These are phyloP conservation scores for Moniliophthora roreri DNA, from an alignment of 1,284 basidiomycete genomes.

Conservation along the genomic window DNA sequence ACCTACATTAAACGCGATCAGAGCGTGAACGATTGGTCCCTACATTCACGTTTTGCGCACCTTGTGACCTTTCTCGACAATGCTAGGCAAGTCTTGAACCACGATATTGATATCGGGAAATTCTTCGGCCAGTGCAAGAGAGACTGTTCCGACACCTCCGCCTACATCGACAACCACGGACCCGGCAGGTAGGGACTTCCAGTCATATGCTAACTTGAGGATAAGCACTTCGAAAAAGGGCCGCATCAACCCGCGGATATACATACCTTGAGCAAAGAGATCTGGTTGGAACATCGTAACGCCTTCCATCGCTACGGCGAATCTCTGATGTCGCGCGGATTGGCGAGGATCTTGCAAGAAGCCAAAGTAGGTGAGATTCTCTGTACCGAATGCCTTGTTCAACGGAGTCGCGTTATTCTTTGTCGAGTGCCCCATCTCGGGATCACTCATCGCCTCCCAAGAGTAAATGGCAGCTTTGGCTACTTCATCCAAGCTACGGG, in stretches of 20 bases:
- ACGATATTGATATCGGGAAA: constrained; percentile 25
- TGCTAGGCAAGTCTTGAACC: constrained; percentile 28
- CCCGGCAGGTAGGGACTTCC: constrained; percentile 20
- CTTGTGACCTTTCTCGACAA: constrained; percentile 20
- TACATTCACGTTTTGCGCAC: constrained; percentile 1
- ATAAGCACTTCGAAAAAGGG: not conserved
- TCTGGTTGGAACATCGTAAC: constrained; percentile 10
- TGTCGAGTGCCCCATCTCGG: not conserved
- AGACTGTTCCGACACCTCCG: constrained; percentile 26
- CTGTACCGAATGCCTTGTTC: constrained; percentile 14
- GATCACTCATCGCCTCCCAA: constrained; percentile 4
- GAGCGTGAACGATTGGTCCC: not conserved
- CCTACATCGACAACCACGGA: constrained; percentile 31
- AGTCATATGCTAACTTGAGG: constrained; percentile 22
- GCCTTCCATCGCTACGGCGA: constrained; percentile 15
- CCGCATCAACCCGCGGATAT: not conserved
- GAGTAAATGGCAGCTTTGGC: not conserved
- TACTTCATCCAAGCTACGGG: not conserved
- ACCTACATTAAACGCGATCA: constrained; percentile 7
- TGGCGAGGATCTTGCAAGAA: constrained; percentile 14
- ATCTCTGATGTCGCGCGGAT: constrained; percentile 4
- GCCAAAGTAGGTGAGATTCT: constrained; percentile 9
- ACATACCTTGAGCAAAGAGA: constrained; percentile 8
- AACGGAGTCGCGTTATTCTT: constrained; percentile 14
- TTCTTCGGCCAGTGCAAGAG: constrained; percentile 21